Evolutionary conservation across 139 green algal species (phyloP), one percentile per base, ranked within the genome.

Genomic region (Zygnema cylindricum): DNA sequence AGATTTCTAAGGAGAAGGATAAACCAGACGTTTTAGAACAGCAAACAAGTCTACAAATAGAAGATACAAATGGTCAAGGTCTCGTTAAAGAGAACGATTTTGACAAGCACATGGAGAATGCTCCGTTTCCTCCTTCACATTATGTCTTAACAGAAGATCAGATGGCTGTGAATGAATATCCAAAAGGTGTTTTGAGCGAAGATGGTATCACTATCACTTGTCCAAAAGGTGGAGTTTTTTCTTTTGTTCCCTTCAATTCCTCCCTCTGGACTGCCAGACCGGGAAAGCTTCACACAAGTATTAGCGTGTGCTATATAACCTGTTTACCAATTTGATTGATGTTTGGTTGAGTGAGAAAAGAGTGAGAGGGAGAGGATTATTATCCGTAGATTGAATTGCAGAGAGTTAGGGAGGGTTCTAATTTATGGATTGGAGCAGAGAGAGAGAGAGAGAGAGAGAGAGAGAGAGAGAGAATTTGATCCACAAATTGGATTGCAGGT

Each of bases 51-150:
- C 16, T 63, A 25, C 49, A 54, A 7, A 41, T 2, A 33, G 77
- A 49, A 33, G 3, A 55, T 43, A 7, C 41, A 33, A 55, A 36
- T 41, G 30, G 42, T 81, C 22, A 35, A 55, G 30, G 77, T 69
- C 2, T 73, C 3, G 41, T 2, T 32, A 7, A 23, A 41, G 35
- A 35, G 71, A 84, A 54, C 25, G 41, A 7, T 25, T 43, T 25
- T 33, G 22, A 84, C 25, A 55, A 41, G 30, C 22, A 55, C 25
- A 33, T 2, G 77, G 25, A 33, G 16, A 79, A 84, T 71, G 22
- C 35, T 54, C 33, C 81, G 43, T 86, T 86, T 69, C 81, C 81
- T 1, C 81, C 81, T 7, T 79, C 81, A 21, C 75, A 86, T 78
- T 86, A 86, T 40, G 43, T 86, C 42, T 43, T 86, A 21, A 86